Percentiles rank a stretch among this genome's conserved stretches.
Conservation (phyloP, 768 basidiomycete genomes). For the Leccinum arenicola region DNA sequence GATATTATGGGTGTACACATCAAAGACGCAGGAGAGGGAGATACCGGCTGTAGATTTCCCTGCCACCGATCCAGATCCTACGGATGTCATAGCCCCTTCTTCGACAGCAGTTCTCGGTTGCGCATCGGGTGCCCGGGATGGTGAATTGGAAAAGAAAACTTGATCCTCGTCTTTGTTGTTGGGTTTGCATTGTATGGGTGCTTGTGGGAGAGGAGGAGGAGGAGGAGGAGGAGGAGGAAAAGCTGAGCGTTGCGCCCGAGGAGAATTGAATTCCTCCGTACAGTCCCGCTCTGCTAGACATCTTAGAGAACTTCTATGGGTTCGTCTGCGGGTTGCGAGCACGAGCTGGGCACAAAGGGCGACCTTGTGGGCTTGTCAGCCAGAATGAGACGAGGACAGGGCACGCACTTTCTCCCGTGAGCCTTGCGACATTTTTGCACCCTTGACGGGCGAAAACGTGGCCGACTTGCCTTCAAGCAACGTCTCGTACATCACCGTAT, state of each 20-base stretch:
- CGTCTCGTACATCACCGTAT: too few relatives aligned
- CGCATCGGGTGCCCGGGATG: conserved; percentile 20
- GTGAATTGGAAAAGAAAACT: conserved; percentile 6
- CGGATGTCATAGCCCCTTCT: conserved; percentile 23
- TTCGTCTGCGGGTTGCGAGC: too few relatives aligned
- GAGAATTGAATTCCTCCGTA: conserved; percentile 89
- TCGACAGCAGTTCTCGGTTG: conserved; percentile 24
- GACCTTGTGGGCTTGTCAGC: too few relatives aligned
- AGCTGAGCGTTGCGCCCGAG: conserved; percentile 53
- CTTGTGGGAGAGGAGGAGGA: conserved; percentile 9
- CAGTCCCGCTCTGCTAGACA: conserved; percentile 78
- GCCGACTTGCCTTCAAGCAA: too few relatives aligned
- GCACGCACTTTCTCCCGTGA: too few relatives aligned
- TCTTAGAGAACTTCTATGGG: conserved; percentile 34
- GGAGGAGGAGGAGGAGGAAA: conserved; percentile 35
- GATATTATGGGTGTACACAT: conserved; percentile 33
- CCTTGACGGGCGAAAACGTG: too few relatives aligned
- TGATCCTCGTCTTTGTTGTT: conserved; percentile 18
- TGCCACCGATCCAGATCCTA: conserved; percentile 32
- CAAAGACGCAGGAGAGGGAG: conserved; percentile 41
- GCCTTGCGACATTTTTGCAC: too few relatives aligned
- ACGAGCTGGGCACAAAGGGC: too few relatives aligned
- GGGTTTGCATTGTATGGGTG: conserved; percentile 20
- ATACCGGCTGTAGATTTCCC: conserved; percentile 56
- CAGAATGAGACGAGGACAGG: too few relatives aligned